Evolutionary conservation across 768 basidiomycete genomes (phyloP).

Genomic region (Mycena leptocephala): DNA sequence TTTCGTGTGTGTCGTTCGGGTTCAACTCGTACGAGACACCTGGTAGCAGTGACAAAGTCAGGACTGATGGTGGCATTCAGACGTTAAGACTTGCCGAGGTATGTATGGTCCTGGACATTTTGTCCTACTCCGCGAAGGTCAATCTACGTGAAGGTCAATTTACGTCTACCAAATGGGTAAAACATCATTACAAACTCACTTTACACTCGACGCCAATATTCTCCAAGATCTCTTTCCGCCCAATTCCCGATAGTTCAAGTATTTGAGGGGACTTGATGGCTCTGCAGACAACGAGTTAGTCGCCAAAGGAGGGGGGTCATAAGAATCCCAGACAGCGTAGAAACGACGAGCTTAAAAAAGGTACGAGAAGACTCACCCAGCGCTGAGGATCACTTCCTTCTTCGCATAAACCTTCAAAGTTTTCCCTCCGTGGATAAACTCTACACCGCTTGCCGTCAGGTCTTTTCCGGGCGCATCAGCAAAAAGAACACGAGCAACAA

Average conservation of each 20-base stretch:
- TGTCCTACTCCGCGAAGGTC: slow-evolving; percentile 62
- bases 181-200: not conserved
- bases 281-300: not conserved
- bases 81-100: not conserved
- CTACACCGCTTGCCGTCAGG: slow-evolving; percentile 63
- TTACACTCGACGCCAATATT: slow-evolving; percentile 55
- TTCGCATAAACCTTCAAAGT: not conserved
- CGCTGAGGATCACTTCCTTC: not conserved
- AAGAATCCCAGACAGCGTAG: no score
- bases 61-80: not conserved
- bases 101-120: slow-evolving; percentile 68
- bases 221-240: slow-evolving; percentile 56
- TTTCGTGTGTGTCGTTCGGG: not conserved
- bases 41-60: not conserved
- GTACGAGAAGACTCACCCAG: not conserved
- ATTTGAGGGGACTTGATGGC: slow-evolving; percentile 39
- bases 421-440: slow-evolving; percentile 53
- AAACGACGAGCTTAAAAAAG: no score
- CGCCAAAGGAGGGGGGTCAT: no score
- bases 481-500: not conserved
- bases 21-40: not conserved
- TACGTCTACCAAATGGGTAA: not conserved
- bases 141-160: slow-evolving; percentile 44
- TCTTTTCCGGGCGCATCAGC: slow-evolving; percentile 5
- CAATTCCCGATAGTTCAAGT: slow-evolving; percentile 74